Evolutionary conservation across 371 early-diverging fungal genomes (phyloP), one percentile per base, ranked within the genome.

Genomic region (Actinomortierella wolfii): DNA sequence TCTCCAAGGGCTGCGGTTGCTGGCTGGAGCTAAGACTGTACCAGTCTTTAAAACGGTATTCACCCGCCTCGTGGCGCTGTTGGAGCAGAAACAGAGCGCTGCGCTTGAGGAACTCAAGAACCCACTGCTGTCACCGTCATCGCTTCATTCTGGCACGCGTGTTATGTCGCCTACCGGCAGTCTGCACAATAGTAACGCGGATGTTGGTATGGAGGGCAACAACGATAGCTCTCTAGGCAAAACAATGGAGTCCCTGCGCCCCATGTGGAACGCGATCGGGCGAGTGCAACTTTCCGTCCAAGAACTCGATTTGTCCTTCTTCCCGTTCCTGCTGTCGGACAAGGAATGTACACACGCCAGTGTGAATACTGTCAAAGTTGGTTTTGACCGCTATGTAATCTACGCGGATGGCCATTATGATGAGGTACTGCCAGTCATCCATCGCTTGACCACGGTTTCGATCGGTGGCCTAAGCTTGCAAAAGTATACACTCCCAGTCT

Each of bases 261-360:
- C 64, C 7, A 63, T 51, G 0, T 73, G 74, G 74, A 59, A 63
- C 44, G 64, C 64, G 3, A 57, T 67, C 0, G 74, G 74, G 15
- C 54, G 45, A 2, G 67, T 73, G 20, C 63, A 67, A 40, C 29
- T 73, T 9, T 63, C 74, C 1, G 46, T 73, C 7, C 63, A 60
- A 3, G 64, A 63, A 17, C 21, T 73, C 18, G 51, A 73, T 14
- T 21, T 65, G 45, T 73, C 74, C 18, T 63, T 73, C 60, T 73
- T 73, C 57, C 74, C 74, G 2, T 73, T 59, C 54, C 59, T 73
- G 9, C 18, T 73, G 20, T 63, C 67, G 15, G 74, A 73, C 61
- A 66, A 67, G 51, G 74, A 73, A 44, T 73, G 74, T 14, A 73
- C 74, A 1, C 74, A 73, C 28, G 74, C 74, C 18, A 63, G 67